A percentile compares a stretch with the other conserved stretches of the same genome.
Conservation (phyloP, 805 yeast genomes). For the Pichia sporocuriosa region DNA sequence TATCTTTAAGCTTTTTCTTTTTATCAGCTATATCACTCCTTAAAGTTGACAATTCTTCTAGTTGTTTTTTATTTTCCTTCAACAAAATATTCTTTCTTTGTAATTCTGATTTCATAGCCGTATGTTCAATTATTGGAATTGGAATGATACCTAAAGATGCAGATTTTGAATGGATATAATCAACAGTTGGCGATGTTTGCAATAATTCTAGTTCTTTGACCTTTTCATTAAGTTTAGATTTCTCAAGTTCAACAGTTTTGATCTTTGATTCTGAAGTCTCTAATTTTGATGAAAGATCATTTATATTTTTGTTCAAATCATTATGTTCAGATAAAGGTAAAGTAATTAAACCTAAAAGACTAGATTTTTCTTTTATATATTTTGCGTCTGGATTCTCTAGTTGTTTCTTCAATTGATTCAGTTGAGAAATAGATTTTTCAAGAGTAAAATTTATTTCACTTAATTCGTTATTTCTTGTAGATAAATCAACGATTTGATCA, state of each 20-base stretch:
- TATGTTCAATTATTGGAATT: slow-evolving; percentile 17
- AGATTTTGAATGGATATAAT: slow-evolving; percentile 21
- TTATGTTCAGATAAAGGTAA: slow-evolving; percentile 16
- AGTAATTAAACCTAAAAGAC: slow-evolving; percentile 16
- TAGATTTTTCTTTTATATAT: slow-evolving; percentile 19
- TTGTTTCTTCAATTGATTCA: background rate
- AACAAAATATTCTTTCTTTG: slow-evolving; percentile 7
- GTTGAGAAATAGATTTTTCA: background rate
- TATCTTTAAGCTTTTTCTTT: background rate
- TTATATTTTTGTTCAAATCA: slow-evolving; percentile 9
- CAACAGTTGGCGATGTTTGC: slow-evolving; percentile 21
- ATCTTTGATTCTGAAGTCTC: slow-evolving; percentile 4
- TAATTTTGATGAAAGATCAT: background rate
- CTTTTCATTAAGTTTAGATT: slow-evolving; percentile 5
- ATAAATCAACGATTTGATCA: background rate
- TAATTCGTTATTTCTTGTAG: slow-evolving; percentile 4
- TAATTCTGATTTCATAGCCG: slow-evolving; percentile 6
- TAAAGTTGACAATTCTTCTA: slow-evolving; percentile 12
- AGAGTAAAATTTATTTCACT: slow-evolving; percentile 1
- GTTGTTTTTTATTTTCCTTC: slow-evolving; percentile 1
- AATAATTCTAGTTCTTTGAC: slow-evolving; percentile 3
- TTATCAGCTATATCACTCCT: slow-evolving; percentile 8
- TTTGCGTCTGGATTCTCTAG: slow-evolving; percentile 16
- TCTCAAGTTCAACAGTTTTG: slow-evolving; percentile 5
- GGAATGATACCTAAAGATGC: slow-evolving; percentile 15